phyloP scores from a whole-genome alignment of 2,329 filamentous ascomycete species.

The Diaporthe citri region DNA sequence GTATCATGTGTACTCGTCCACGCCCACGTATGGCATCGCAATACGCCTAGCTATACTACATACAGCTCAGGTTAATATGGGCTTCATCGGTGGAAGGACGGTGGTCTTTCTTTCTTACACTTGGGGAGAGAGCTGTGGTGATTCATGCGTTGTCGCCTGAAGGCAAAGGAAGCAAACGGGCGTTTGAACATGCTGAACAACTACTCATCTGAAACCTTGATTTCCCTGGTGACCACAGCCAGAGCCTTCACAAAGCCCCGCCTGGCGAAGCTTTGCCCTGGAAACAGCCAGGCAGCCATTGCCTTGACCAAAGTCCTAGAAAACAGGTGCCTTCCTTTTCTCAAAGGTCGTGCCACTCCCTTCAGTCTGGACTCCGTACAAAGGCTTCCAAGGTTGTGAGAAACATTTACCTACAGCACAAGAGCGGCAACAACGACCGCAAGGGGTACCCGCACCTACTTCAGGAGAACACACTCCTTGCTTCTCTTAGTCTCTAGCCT shows the following conservation, averaged over 20 bases:
- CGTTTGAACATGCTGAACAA: background rate
- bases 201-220: background rate
- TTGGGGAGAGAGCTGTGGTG: background rate
- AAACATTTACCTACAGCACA: background rate
- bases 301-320: background rate
- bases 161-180: background rate
- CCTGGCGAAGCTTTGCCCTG: background rate
- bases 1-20: too few relatives aligned
- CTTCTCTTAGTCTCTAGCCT: background rate
- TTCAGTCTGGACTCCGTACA: background rate
- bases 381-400: background rate
- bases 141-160: background rate
- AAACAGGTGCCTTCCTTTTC: background rate
- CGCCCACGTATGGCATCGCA: background rate
- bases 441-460: too few relatives aligned
- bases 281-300: conserved; percentile 1
- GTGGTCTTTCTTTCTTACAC: background rate
- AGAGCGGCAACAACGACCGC: background rate
- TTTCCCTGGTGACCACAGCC: background rate
- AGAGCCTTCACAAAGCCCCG: background rate
- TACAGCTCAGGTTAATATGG: background rate
- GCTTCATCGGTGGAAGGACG: background rate
- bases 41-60: background rate
- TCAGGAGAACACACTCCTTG: background rate
- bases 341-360: background rate